A percentile compares a stretch with the other conserved stretches of the same genome.
Conservation (phyloP, 495 filamentous ascomycete genomes). For the Annulohypoxylon stygium region DNA sequence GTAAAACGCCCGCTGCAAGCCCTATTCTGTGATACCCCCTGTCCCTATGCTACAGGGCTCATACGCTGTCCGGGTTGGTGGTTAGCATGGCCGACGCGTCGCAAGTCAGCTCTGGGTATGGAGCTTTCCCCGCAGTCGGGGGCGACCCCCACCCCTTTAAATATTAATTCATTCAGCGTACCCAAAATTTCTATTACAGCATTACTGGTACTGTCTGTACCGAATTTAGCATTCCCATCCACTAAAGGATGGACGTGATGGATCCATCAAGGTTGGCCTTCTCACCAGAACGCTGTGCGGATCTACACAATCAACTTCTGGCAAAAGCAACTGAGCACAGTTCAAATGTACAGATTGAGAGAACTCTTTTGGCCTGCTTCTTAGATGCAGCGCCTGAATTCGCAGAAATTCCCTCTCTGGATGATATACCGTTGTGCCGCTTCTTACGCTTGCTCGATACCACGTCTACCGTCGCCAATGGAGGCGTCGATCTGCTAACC, state of each 20-base stretch:
- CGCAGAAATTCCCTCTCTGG: conserved; percentile 16
- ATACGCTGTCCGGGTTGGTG: too few species aligned
- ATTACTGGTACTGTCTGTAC: too few species aligned
- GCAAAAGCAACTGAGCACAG: conserved; percentile 20
- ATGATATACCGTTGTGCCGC: conserved; percentile 6
- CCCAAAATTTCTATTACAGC: too few species aligned
- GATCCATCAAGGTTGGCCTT: not conserved
- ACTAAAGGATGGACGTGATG: not conserved
- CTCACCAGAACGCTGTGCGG: conserved; percentile 20
- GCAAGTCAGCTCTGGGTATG: too few species aligned
- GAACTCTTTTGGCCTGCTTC: conserved; percentile 9
- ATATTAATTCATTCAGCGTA: too few species aligned
- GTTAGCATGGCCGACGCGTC: too few species aligned
- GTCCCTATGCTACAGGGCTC: too few species aligned
- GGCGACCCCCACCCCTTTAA: too few species aligned
- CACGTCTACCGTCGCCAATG: not conserved
- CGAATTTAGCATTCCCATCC: too few species aligned
- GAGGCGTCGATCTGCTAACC: conserved; percentile 8
- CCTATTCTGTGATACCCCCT: too few species aligned
- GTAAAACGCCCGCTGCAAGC: too few species aligned
- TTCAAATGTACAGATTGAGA: not conserved
- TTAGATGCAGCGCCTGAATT: conserved; percentile 18
- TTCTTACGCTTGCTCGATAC: conserved; percentile 17
- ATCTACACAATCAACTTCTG: conserved; percentile 16
- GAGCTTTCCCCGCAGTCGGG: too few species aligned